Conservation (phyloP, 495 filamentous ascomycete species). For the Penicillium salamii region DNA sequence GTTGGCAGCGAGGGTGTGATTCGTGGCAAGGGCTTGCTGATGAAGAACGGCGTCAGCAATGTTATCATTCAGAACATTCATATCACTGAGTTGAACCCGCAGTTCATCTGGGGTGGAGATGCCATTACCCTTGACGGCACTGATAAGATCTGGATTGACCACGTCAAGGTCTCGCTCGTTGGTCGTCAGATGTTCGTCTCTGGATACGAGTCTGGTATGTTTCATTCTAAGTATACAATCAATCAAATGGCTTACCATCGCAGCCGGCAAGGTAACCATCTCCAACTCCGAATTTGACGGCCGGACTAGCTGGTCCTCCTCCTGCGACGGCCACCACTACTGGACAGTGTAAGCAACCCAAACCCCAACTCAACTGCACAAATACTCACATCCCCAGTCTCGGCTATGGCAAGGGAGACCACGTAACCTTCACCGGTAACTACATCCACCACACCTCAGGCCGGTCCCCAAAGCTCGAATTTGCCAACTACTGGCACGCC, state of each 20-base stretch:
- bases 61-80: constrained; percentile 46
- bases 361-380: not conserved
- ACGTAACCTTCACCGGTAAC: constrained; percentile 35
- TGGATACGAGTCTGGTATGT: constrained; percentile 26
- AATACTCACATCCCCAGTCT: constrained; percentile 11
- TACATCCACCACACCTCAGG: constrained; percentile 52
- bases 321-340: constrained; percentile 55
- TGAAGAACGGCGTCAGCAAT: constrained; percentile 37
- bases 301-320: constrained; percentile 45
- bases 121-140: constrained; percentile 33
- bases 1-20: constrained; percentile 36
- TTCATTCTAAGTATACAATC: not conserved
- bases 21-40: constrained; percentile 36
- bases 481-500: constrained; percentile 43
- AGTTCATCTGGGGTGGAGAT: constrained; percentile 43
- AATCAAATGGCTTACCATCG: not conserved
- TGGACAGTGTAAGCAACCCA: constrained; percentile 44
- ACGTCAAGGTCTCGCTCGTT: constrained; percentile 33
- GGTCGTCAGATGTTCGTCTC: constrained; percentile 31
- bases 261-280: constrained; percentile 30
- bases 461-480: constrained; percentile 50
- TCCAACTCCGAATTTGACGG: constrained; percentile 50
- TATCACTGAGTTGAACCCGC: constrained; percentile 42
- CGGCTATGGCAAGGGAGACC: constrained; percentile 29
- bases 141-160: constrained; percentile 38